Evolutionary conservation across 139 green algal species (phyloP), one percentile per base, ranked within the genome.

Genomic region (Penium margaritaceum): DNA sequence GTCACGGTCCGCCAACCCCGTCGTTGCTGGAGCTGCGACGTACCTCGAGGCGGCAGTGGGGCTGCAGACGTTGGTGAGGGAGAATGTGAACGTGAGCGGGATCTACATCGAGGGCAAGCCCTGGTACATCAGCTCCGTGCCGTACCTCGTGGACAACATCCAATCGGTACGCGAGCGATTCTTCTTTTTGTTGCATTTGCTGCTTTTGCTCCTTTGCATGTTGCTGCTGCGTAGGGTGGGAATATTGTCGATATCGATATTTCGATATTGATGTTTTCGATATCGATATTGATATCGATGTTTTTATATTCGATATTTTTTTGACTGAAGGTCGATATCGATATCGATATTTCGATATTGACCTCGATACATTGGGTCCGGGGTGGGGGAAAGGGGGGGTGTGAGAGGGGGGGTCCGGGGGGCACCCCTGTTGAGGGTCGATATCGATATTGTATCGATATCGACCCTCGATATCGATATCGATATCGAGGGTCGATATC

Each of bases 81-180:
- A 63, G 21, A 30, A 47, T 36, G 19, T 65, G 35, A 36, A 32
- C 27, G 17, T 74, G n/a, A 57, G 30, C 33, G 27, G 24, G 32
- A 39, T 74, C 19, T 24, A 32, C 1, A 27, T 74, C 33, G 54
- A n/a, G 33, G 66, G 66, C 21, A 24, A 19, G 15, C 15, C 41
- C 17, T 74, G 46, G 21, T 74, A 74, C 34, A 35, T 74, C 35
- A 74, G 44, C 41, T 39, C 36, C 33, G 37, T 38, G 38, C 36
- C 36, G 17, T 39, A 66, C 34, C 33, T 24, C 17, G 34, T 74
- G 30, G 66, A 74, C 44, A 74, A 74, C 41, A 19, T 74, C 17
- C 17, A 24, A 9, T 19, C 66, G 66, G 66, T 74, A 39, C 12
- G 30, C 7, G 41, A 51, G 9, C 12, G 55, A 12, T 43, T 7